phyloP scores from a whole-genome alignment of 495 filamentous ascomycete genomes.

The Chaetomium tenue region DNA sequence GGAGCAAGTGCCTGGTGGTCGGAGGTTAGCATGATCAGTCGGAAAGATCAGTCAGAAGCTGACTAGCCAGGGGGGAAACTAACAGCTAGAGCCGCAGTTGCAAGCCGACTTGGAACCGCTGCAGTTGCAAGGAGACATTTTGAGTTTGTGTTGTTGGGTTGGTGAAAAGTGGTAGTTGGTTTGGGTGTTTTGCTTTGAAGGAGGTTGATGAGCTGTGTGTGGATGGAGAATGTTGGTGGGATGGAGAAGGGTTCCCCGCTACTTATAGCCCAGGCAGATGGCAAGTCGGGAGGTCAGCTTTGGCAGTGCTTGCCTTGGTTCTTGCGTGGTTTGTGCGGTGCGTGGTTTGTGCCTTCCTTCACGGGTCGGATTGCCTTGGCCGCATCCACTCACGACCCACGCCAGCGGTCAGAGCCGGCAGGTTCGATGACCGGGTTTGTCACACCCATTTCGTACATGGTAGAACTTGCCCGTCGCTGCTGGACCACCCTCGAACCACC shows the following conservation, averaged over 20 bases:
- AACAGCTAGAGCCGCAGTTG: conserved; percentile 45
- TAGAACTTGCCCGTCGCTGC: too few relatives aligned
- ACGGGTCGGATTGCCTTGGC: neutral
- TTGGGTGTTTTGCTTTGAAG: conserved; percentile 14
- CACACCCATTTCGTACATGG: neutral
- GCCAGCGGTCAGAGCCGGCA: neutral
- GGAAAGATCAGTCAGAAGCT: neutral
- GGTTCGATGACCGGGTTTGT: neutral
- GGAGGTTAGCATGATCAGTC: neutral
- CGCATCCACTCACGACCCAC: conserved; percentile 15
- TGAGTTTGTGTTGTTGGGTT: conserved; percentile 32
- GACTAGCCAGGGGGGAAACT: conserved; percentile 21
- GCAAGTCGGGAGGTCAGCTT: too few relatives aligned
- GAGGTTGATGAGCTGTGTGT: conserved; percentile 4
- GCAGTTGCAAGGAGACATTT: conserved; percentile 50
- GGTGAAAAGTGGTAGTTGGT: conserved; percentile 7
- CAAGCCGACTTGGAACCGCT: conserved; percentile 41
- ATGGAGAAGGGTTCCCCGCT: neutral
- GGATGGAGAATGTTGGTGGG: conserved; percentile 10
- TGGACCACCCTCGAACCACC: too few relatives aligned
- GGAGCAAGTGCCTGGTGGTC: conserved; percentile 42
- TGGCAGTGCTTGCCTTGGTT: conserved; percentile 5
- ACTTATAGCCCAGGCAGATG: conserved; percentile 27
- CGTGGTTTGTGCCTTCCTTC: conserved; percentile 20
- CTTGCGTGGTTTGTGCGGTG: conserved; percentile 42